A percentile compares a stretch with the other conserved stretches of the same genome.
phyloP scores from a whole-genome alignment of 805 yeast genomes.

The Candida vartiovaarae region DNA sequence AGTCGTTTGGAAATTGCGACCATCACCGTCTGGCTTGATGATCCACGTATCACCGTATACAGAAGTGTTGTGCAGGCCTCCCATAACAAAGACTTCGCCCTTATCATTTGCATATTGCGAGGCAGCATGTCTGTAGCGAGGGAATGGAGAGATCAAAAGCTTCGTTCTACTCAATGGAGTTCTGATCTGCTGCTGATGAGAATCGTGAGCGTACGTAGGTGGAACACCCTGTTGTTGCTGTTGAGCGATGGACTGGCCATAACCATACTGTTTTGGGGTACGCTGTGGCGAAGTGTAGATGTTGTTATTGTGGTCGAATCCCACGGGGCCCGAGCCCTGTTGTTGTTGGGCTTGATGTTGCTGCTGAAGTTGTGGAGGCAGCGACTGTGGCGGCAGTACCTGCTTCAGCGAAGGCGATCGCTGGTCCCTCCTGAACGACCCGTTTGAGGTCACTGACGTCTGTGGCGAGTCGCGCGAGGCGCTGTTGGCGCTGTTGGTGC shows the following conservation, averaged over 20 bases:
- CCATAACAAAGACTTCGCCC: slow-evolving; percentile 83
- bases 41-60: slow-evolving; percentile 97
- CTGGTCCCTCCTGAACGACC: slow-evolving; percentile 3
- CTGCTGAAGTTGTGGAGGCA: slow-evolving; percentile 1
- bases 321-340: slow-evolving; percentile 1
- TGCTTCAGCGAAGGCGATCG: slow-evolving; percentile 1
- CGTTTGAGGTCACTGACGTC: slow-evolving; percentile 17
- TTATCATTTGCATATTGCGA: slow-evolving; percentile 70
- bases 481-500: slow-evolving; percentile 5
- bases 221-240: slow-evolving; percentile 16
- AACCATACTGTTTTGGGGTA: slow-evolving; percentile 7
- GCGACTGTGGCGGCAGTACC: slow-evolving; percentile 6
- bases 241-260: slow-evolving; percentile 5
- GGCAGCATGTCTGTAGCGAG: slow-evolving; percentile 89
- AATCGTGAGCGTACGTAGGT: slow-evolving; percentile 11
- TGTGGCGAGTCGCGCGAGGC: slow-evolving; percentile 17
- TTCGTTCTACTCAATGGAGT: slow-evolving; percentile 65
- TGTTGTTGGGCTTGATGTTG: slow-evolving; percentile 4
- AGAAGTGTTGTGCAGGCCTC: slow-evolving; percentile 87
- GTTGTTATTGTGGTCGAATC: slow-evolving; percentile 20
- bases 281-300: slow-evolving; percentile 20
- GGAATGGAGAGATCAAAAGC: slow-evolving; percentile 75
- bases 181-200: slow-evolving; percentile 23
- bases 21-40: slow-evolving; percentile 42
- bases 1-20: slow-evolving; percentile 30